phyloP scores from a whole-genome alignment of 1,284 basidiomycete species.

The Cryptococcus wingfieldii region DNA sequence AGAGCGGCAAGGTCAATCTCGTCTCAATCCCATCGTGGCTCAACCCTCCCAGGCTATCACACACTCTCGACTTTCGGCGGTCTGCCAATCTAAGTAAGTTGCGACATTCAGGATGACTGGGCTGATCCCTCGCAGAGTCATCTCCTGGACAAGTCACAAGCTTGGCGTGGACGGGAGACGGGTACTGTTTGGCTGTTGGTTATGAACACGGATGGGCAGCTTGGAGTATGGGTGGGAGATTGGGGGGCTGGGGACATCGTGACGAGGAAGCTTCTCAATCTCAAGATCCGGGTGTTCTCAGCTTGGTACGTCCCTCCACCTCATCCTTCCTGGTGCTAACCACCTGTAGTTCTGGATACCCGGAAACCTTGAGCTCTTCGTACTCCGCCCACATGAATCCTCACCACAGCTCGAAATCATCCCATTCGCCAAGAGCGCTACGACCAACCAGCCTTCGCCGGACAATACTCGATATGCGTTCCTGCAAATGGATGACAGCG shows the following conservation, averaged over 20 bases:
- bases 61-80: slow-evolving; percentile 27
- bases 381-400: slow-evolving; percentile 49
- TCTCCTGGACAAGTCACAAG: slow-evolving; percentile 65
- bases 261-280: slow-evolving; percentile 32
- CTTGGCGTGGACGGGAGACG: slow-evolving; percentile 90
- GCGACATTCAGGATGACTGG: slow-evolving; percentile 7
- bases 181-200: slow-evolving; percentile 93
- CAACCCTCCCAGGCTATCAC: slow-evolving; percentile 23
- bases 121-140: slow-evolving; percentile 9
- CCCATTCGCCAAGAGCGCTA: slow-evolving; percentile 92
- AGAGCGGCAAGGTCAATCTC: slow-evolving; percentile 56
- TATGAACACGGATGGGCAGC: slow-evolving; percentile 87
- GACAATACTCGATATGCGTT: slow-evolving; percentile 71
- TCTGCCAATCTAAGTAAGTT: slow-evolving; percentile 40
- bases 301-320: slow-evolving; percentile 35
- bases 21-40: slow-evolving; percentile 49
- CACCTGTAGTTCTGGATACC: slow-evolving; percentile 75
- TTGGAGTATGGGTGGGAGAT: slow-evolving; percentile 85
- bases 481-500: slow-evolving; percentile 88
- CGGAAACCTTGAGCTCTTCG: slow-evolving; percentile 80
- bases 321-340: background rate
- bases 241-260: slow-evolving; percentile 59
- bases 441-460: slow-evolving; percentile 85
- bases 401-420: slow-evolving; percentile 61
- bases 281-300: slow-evolving; percentile 50